Evolutionary conservation across 192 early-diverging fungal genomes (phyloP).

Genomic region (Rhizophagus clarus): DNA sequence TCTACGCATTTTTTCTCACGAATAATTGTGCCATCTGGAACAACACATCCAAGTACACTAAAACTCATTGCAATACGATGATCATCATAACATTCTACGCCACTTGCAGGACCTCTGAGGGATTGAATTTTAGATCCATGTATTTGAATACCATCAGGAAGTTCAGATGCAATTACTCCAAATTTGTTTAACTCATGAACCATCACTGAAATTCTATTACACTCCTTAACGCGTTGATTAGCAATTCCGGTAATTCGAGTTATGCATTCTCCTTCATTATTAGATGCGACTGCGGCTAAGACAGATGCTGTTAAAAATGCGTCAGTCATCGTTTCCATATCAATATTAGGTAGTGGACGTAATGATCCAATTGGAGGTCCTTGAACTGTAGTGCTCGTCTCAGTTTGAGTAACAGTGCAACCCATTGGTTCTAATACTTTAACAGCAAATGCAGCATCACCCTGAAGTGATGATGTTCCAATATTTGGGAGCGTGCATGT

Average conservation of each 20-base stretch:
- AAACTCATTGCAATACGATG: constrained; percentile 99
- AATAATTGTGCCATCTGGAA: constrained; percentile 73
- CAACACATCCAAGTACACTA: constrained; percentile 78
- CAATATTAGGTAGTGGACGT: constrained; percentile 71
- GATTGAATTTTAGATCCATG: constrained; percentile 59
- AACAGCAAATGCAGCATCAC: constrained; percentile 88
- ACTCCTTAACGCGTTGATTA: constrained; percentile 98
- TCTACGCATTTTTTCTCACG: constrained; percentile 96
- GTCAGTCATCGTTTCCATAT: constrained; percentile 99
- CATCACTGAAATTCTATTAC: constrained; percentile 97
- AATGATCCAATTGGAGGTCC: constrained; percentile 79
- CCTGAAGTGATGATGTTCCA: constrained; percentile 89
- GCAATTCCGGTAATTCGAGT: constrained; percentile 94
- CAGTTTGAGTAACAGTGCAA: constrained; percentile 87
- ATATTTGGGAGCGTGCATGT: constrained; percentile 90
- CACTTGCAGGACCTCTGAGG: constrained; percentile 57
- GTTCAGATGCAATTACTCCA: constrained; percentile 80
- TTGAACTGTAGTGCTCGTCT: constrained; percentile 83
- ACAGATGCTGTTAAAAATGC: constrained; percentile 96
- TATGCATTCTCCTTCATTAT: constrained; percentile 47
- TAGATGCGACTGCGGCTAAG: constrained; percentile 82
- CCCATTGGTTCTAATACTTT: constrained; percentile 93
- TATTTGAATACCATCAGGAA: constrained; percentile 91
- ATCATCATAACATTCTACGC: constrained; percentile 95
- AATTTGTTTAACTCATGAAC: constrained; percentile 89